Percentiles rank a stretch among this genome's conserved stretches.
These are phyloP conservation scores for Scedosporium aurantiacum DNA, from an alignment of 2,329 filamentous ascomycete genomes.

Conservation along the genomic window DNA sequence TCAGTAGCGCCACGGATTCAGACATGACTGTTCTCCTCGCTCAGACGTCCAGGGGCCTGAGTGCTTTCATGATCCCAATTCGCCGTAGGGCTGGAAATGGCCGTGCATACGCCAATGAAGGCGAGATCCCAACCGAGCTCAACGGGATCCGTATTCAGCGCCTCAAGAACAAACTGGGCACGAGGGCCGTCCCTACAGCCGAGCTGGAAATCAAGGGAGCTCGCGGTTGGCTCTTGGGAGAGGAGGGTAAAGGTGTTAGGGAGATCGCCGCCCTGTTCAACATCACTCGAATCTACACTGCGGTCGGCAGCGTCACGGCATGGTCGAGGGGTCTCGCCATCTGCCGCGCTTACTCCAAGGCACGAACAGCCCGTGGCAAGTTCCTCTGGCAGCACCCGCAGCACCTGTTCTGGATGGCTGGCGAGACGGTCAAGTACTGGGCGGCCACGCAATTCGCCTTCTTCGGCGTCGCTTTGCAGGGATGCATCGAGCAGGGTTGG, in stretches of 20 bases:
- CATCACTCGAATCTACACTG: constrained; percentile 50
- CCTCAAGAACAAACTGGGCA: no score
- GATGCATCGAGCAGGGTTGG: constrained; percentile 19
- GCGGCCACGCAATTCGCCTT: constrained; percentile 44
- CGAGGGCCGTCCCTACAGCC: no score
- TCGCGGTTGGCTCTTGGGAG: constrained; percentile 32
- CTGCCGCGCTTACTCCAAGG: no score
- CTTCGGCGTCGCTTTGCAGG: constrained; percentile 42
- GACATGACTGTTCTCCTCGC: constrained; percentile 52
- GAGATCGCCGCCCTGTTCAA: constrained; percentile 60
- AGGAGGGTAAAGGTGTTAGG: constrained; percentile 53
- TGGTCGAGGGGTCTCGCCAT: constrained; percentile 26
- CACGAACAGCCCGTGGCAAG: constrained; percentile 35
- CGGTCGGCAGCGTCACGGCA: constrained; percentile 39
- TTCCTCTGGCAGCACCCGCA: constrained; percentile 39
- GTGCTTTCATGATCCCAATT: no score
- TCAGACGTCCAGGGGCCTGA: no score
- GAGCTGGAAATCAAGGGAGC: no score
- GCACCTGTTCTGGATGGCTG: constrained; percentile 48
- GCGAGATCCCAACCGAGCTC: no score
- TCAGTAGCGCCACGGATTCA: constrained; percentile 20
- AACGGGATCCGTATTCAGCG: no score
- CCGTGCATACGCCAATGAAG: no score
- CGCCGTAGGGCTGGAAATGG: no score
- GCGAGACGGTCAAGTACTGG: constrained; percentile 42